phyloP scores from a whole-genome alignment of 1,284 basidiomycete species.

The Puccinia novopanici region DNA sequence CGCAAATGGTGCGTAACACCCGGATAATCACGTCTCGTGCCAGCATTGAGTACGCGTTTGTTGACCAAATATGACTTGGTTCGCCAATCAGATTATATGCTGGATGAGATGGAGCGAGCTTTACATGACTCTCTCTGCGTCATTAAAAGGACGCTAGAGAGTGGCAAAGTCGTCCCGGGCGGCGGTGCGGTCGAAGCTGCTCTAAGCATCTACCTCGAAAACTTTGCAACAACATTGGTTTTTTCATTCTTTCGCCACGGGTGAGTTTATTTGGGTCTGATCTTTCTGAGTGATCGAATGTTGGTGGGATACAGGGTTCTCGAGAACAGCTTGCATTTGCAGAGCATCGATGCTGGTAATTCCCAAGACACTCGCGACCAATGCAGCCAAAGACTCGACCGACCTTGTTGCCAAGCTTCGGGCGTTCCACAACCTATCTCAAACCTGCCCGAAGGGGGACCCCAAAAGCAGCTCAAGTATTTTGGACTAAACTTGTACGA shows the following conservation, averaged over 20 bases:
- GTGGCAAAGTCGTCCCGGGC: slow-evolving; percentile 91
- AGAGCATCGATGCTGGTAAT: slow-evolving; percentile 90
- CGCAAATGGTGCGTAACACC: slow-evolving; percentile 67
- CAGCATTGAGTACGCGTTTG: background rate
- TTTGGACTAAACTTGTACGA: slow-evolving; percentile 94
- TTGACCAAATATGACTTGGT: background rate
- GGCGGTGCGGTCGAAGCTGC: slow-evolving; percentile 98
- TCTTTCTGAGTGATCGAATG: background rate
- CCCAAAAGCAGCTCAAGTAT: slow-evolving; percentile 91
- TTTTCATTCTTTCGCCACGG: slow-evolving; percentile 54
- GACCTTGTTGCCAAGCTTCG: slow-evolving; percentile 95
- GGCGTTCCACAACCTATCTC: slow-evolving; percentile 95
- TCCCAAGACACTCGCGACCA: slow-evolving; percentile 94
- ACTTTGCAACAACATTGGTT: slow-evolving; percentile 95
- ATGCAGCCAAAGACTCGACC: slow-evolving; percentile 97
- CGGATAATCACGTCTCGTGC: background rate
- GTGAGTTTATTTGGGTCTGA: background rate
- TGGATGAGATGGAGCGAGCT: slow-evolving; percentile 98
- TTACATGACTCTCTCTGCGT: slow-evolving; percentile 92
- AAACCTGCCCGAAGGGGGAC: slow-evolving; percentile 79
- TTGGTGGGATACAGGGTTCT: slow-evolving; percentile 70
- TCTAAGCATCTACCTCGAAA: slow-evolving; percentile 95
- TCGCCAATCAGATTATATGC: slow-evolving; percentile 75
- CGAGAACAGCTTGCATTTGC: slow-evolving; percentile 98
- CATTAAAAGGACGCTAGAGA: slow-evolving; percentile 96